Base-by-base conservation (phyloP, 2,329 filamentous ascomycete genomes). In the Fusarium secorum region DNA sequence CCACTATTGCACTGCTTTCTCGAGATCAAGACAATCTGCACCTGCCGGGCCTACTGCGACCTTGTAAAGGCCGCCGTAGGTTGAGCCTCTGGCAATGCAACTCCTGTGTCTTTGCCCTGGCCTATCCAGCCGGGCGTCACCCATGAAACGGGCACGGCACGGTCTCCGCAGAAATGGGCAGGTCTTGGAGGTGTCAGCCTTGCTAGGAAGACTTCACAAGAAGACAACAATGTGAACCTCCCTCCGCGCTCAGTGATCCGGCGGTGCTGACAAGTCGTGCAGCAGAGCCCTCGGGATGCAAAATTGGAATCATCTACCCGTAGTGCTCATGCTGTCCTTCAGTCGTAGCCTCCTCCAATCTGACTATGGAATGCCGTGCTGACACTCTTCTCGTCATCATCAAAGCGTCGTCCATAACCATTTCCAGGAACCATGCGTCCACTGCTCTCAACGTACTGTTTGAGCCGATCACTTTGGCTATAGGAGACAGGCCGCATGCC, bases 281-380 rank as follows among this genome's bases (percentile, higher is more conserved):
- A 71, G 68, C 68, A 74, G 68, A 74, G 72, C 69, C 75, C 61
- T 60, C 68, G 58, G 67, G 74, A 76, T 76, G 75, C 71, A 76
- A 76, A 76, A 75, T 70, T 69, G 65, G 61, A 69, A 75, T 77
- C 76, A 73, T 71, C 72, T 75, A 73, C 68, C 75, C 70, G 65
- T 76, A 66, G 66, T 66, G 62, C 70, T 76, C 70, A 66, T 60
- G 39, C 61, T 32, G 57, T 74, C 69, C 56, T 78, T 87, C 85
- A 87, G 77, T 87, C 85, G 72, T 86, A 87, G 65, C 85, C 85
- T 24, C 86, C 85, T 70, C 93, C 94, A 74, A 98, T 90, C 82
- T 98, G 96, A 83, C 94, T 98, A 68, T 95, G 95, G 83, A 98
- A 99, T 52, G 95, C 95, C 56, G 96, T 98, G 78, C 94, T 97